phyloP scores from a whole-genome alignment of 2,329 filamentous ascomycete species.

The Ascochyta clinopodiicola region DNA sequence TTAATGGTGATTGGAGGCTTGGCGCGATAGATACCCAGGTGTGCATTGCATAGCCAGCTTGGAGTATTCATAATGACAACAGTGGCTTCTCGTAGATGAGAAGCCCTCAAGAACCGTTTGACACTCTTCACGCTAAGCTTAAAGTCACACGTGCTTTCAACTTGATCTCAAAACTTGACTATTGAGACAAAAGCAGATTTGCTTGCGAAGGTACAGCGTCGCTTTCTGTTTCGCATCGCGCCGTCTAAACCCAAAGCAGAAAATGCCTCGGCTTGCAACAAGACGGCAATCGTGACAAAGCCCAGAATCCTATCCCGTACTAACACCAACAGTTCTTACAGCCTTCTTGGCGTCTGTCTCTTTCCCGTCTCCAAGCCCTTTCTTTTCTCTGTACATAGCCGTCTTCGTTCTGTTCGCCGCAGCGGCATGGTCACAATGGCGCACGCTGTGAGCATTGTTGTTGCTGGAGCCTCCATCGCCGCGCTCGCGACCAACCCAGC shows the following conservation, averaged over 20 bases:
- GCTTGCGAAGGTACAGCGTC: slow-evolving; percentile 4
- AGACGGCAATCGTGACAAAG: not conserved
- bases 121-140: not conserved
- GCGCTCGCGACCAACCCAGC: slow-evolving; percentile 5
- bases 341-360: slow-evolving; percentile 1
- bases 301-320: not conserved
- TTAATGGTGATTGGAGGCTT: not conserved
- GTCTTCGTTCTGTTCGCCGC: not conserved
- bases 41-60: not conserved
- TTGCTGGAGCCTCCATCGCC: slow-evolving; percentile 26
- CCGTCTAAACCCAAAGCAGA: not conserved
- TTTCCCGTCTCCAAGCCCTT: not conserved
- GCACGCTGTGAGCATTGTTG: slow-evolving; percentile 25
- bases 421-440: slow-evolving; percentile 24
- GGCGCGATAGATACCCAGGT: slow-evolving; percentile 4
- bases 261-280: slow-evolving; percentile 8
- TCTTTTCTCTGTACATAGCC: not conserved
- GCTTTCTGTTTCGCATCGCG: not conserved
- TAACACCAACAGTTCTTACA: not conserved
- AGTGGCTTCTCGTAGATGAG: not conserved
- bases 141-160: not conserved
- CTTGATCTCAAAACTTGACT: not conserved
- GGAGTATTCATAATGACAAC: not conserved
- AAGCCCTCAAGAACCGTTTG: not conserved
- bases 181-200: not conserved